Base-by-base conservation (phyloP, 2,329 filamentous ascomycete genomes). In the Chalaropsis thielavioides region DNA sequence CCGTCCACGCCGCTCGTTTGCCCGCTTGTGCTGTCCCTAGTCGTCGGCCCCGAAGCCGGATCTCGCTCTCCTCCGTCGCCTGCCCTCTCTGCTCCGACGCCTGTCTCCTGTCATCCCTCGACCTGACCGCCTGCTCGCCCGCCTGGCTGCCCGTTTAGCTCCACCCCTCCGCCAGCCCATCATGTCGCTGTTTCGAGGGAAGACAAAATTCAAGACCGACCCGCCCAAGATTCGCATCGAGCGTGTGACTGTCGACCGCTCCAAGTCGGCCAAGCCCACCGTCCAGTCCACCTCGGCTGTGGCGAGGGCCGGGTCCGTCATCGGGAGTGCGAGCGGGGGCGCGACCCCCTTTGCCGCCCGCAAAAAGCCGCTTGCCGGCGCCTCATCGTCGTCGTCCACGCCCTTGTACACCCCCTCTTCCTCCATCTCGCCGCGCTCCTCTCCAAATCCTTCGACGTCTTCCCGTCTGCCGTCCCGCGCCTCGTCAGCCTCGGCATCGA, bases 161-260 rank as follows among this genome's bases (percentile, higher is more conserved):
- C 46, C 3, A 15, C 51, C 58, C 24, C 44, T 35, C 51, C 19
- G 40, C 31, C 19, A 17, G 35, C 24, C 41, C 38, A 49, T 4
- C 17, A 72, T 72, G 71, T 70, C 70, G 35, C 74, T 78, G 64
- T 75, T 78, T 67, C 74, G 75, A 67, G 73, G 72, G 63, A 78
- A 77, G 68, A 76, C 75, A 68, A 82, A 80, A 71, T 78, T 80
- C 73, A 81, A 81, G 73, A 73, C 77, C 68, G 77, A 79, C 68
- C 75, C 77, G 63, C 77, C 78, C 65, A 77, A 76, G 67, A 77
- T 82, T 69, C 78, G 79, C 67, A 78, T 81, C 70, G 79, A 83
- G 71, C 79, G 78, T 68, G 79, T 82, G 66, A 73, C 76, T 63
- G 75, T 81, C 70, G 76, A 76, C 3, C 74, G 75, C 58, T 75